Conservation (phyloP, 2,329 filamentous ascomycete species). For the Pseudogymnoascus sp. region DNA sequence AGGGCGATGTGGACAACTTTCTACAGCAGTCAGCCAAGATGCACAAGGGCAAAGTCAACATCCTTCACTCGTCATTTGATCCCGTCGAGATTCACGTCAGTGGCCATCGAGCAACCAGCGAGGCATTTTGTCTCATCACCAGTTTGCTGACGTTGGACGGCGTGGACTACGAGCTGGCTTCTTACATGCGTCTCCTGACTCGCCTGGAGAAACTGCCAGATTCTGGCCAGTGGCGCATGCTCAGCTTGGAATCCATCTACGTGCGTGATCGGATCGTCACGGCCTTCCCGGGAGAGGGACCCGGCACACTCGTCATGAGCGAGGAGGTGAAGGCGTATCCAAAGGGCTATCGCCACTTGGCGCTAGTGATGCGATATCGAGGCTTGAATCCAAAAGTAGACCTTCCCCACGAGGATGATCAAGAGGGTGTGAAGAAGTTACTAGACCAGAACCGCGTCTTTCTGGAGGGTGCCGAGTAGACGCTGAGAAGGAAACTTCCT, state of each 20-base stretch:
- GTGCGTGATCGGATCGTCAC: background rate
- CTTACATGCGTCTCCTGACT: background rate
- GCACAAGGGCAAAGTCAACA: background rate
- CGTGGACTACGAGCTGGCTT: background rate
- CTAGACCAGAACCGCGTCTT: background rate
- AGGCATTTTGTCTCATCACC: background rate
- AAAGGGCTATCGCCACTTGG: background rate
- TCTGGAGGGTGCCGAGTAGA: background rate
- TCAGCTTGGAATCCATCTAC: background rate
- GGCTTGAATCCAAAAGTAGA: background rate
- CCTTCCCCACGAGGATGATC: background rate
- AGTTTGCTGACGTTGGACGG: background rate
- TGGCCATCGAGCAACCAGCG: background rate
- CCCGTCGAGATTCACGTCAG: background rate
- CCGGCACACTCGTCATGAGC: background rate
- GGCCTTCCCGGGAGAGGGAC: background rate
- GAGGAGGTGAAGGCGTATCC: background rate
- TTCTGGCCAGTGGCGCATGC: background rate
- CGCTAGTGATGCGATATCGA: background rate
- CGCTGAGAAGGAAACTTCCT: background rate
- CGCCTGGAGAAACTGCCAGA: background rate
- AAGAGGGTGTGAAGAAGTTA: background rate
- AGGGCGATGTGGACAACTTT: background rate
- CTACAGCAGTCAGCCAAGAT: background rate
- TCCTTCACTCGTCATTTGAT: background rate